Conservation (phyloP, 441 rosid species). For the Erodium moschatum region DNA sequence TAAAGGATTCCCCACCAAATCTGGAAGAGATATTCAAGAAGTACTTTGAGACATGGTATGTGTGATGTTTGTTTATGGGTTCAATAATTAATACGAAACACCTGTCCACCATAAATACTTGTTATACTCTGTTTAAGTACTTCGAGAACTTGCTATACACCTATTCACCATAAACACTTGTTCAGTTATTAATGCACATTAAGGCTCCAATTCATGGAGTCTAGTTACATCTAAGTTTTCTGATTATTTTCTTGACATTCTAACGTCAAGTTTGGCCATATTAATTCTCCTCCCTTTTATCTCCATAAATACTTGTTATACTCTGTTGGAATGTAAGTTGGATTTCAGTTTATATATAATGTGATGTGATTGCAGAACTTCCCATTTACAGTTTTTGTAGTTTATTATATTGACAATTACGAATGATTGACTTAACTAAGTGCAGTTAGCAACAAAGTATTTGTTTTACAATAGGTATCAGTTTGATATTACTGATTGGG, state of each 20-base stretch:
- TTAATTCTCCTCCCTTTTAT: neutral
- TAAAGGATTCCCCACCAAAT: neutral
- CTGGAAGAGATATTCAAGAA: constrained; percentile 4
- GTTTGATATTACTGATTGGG: neutral
- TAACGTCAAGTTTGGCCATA: neutral
- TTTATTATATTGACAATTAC: neutral
- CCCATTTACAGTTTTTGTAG: neutral
- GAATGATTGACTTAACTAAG: neutral
- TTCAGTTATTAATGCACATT: neutral
- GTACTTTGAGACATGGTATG: neutral
- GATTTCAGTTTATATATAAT: neutral
- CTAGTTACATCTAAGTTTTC: neutral
- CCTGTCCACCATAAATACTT: too few species aligned
- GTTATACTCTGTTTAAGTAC: too few species aligned
- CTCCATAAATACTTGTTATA: neutral
- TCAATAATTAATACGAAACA: neutral
- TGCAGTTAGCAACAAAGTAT: neutral
- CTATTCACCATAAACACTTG: too few species aligned
- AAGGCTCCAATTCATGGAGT: neutral
- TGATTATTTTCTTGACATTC: neutral
- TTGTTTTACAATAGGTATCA: neutral
- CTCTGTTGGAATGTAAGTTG: neutral
- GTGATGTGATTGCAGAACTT: neutral
- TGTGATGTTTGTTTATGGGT: neutral
- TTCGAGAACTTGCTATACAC: too few species aligned